Conservation (phyloP, 495 filamentous ascomycete species). For the Venustampulla echinocandica region DNA sequence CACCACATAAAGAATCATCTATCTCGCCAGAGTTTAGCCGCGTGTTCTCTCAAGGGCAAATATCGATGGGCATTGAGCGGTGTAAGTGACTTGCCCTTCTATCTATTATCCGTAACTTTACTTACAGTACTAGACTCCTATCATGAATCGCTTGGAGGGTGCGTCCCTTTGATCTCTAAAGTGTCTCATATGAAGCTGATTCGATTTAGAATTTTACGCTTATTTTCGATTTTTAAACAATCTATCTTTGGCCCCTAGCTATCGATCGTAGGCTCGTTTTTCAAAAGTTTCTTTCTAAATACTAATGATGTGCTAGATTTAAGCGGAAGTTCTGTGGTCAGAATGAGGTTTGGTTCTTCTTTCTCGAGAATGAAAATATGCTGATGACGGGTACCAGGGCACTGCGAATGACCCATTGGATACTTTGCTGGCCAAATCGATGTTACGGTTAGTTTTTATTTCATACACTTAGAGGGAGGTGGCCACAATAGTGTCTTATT, state of each 20-base stretch:
- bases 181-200: not conserved
- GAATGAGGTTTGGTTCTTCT: no score
- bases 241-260: not conserved
- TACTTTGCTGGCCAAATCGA: not conserved
- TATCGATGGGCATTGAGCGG: conserved; percentile 40
- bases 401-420: not conserved
- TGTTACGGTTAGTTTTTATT: not conserved
- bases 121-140: conserved; percentile 7
- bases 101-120: not conserved
- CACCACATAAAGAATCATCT: conserved; percentile 44
- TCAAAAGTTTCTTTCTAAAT: not conserved
- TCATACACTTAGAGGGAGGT: no score
- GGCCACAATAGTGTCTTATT: no score
- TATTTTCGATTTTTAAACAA: conserved; percentile 5
- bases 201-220: conserved; percentile 5
- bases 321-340: not conserved
- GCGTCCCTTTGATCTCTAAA: not conserved
- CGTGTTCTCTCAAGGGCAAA: conserved; percentile 38
- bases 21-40: conserved; percentile 38
- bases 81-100: conserved; percentile 1
- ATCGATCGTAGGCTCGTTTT: not conserved
- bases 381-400: no score
- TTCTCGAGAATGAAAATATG: no score
- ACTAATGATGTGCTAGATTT: not conserved
- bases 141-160: conserved; percentile 7